Conservation (phyloP, 208 protist genomes). For the Acanthamoeba triangularis region DNA sequence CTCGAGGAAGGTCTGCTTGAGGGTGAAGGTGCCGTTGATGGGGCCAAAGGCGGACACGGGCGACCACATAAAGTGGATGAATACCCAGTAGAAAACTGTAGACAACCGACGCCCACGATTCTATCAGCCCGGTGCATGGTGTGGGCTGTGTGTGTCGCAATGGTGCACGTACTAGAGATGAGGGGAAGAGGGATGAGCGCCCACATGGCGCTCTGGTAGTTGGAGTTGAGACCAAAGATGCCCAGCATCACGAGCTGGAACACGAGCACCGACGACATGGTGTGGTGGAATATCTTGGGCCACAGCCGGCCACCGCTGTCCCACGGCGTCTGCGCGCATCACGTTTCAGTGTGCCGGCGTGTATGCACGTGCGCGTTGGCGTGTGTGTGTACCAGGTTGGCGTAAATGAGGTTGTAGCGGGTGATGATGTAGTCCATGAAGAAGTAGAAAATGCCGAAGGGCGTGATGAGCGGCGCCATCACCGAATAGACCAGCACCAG, state of each 20-base stretch:
- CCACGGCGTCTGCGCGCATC: slow-evolving; percentile 9
- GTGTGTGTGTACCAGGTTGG: neutral
- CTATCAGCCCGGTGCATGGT: neutral
- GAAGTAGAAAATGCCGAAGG: slow-evolving; percentile 55
- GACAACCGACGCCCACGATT: no score
- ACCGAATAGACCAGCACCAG: slow-evolving; percentile 65
- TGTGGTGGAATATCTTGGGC: slow-evolving; percentile 68
- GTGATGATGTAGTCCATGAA: slow-evolving; percentile 51
- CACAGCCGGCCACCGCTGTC: slow-evolving; percentile 51
- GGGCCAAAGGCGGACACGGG: slow-evolving; percentile 55
- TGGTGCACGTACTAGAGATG: neutral
- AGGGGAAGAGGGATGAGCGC: slow-evolving; percentile 35
- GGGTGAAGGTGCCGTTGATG: slow-evolving; percentile 50
- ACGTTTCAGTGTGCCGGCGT: neutral
- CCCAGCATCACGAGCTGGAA: slow-evolving; percentile 69
- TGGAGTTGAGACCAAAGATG: slow-evolving; percentile 53
- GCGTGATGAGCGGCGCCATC: slow-evolving; percentile 61
- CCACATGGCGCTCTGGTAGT: slow-evolving; percentile 58
- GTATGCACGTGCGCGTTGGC: neutral
- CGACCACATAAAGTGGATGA: slow-evolving; percentile 43
- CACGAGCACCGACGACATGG: slow-evolving; percentile 53
- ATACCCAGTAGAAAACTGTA: slow-evolving; percentile 40
- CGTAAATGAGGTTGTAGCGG: slow-evolving; percentile 72
- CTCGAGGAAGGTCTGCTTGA: slow-evolving; percentile 55
- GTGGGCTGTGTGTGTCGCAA: neutral